These are phyloP conservation scores for Krasilnikovozyma curviuscula DNA, from an alignment of 768 basidiomycete genomes.

Conservation along the genomic window DNA sequence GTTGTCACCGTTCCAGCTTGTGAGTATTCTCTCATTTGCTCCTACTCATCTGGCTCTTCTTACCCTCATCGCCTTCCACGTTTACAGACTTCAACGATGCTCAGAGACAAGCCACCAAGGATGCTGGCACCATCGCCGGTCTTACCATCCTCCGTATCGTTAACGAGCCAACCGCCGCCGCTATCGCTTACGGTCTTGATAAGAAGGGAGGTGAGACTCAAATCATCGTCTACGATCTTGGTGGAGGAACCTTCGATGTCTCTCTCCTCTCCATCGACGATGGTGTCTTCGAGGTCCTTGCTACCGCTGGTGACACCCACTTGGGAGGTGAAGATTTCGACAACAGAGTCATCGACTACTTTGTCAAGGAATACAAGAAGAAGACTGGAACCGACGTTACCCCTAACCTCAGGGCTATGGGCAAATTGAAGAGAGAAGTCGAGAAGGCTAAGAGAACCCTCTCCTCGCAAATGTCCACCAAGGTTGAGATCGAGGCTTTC, in stretches of 20 bases:
- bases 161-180: constrained; percentile 93
- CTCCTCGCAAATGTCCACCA: constrained; percentile 70
- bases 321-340: constrained; percentile 93
- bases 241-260: constrained; percentile 97
- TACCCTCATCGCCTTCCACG: background rate
- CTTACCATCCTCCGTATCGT: constrained; percentile 90
- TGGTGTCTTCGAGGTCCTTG: constrained; percentile 69
- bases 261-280: constrained; percentile 88
- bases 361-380: constrained; percentile 78
- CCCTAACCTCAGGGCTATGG: constrained; percentile 61
- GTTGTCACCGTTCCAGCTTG: constrained; percentile 96
- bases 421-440: constrained; percentile 81
- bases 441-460: constrained; percentile 91
- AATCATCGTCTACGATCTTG: constrained; percentile 95
- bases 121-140: constrained; percentile 86
- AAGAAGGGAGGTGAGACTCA: constrained; percentile 81
- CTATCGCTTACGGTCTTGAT: constrained; percentile 95
- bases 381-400: constrained; percentile 70
- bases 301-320: constrained; percentile 85
- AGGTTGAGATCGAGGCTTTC: constrained; percentile 88
- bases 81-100: constrained; percentile 83
- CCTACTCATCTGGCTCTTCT: background rate
- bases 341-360: constrained; percentile 76
- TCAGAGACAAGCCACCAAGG: constrained; percentile 97
- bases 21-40: constrained; percentile 28